phyloP scores from a whole-genome alignment of 345 rosid species.

The Populus davidiana region DNA sequence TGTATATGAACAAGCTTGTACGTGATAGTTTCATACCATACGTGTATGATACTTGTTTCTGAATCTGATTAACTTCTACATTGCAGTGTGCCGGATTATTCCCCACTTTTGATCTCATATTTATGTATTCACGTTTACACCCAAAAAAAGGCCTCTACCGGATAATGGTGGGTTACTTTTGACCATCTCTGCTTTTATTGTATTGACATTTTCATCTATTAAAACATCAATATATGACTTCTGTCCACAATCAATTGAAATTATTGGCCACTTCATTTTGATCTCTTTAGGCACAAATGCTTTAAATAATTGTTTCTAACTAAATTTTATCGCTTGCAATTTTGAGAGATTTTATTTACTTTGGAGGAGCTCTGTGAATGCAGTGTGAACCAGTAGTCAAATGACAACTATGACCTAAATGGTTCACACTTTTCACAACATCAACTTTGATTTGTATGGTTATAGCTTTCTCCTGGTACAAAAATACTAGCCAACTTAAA shows the following conservation, averaged over 20 bases:
- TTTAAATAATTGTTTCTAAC: not conserved
- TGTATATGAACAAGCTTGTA: not conserved
- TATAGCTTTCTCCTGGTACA: too few species aligned
- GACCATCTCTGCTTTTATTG: not conserved
- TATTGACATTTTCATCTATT: not conserved
- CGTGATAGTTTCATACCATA: not conserved
- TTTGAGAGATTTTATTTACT: not conserved
- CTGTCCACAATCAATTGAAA: not conserved
- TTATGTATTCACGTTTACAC: slow-evolving; percentile 65
- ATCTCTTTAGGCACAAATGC: not conserved
- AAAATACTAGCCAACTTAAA: too few species aligned
- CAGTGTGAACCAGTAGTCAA: not conserved
- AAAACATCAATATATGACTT: not conserved
- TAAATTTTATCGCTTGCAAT: not conserved
- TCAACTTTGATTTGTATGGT: not conserved
- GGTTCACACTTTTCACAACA: not conserved
- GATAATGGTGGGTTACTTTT: slow-evolving; percentile 51
- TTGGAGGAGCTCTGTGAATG: not conserved
- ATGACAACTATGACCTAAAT: not conserved
- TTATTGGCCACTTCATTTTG: not conserved
- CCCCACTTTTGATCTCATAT: slow-evolving; percentile 76
- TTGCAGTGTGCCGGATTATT: slow-evolving; percentile 81
- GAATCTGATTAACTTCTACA: slow-evolving; percentile 18
- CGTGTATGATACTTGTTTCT: slow-evolving; percentile 18
- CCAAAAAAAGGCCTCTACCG: slow-evolving; percentile 52